Evolutionary conservation across 495 filamentous ascomycete species (phyloP).

Genomic region (Rhypophila decipiens): DNA sequence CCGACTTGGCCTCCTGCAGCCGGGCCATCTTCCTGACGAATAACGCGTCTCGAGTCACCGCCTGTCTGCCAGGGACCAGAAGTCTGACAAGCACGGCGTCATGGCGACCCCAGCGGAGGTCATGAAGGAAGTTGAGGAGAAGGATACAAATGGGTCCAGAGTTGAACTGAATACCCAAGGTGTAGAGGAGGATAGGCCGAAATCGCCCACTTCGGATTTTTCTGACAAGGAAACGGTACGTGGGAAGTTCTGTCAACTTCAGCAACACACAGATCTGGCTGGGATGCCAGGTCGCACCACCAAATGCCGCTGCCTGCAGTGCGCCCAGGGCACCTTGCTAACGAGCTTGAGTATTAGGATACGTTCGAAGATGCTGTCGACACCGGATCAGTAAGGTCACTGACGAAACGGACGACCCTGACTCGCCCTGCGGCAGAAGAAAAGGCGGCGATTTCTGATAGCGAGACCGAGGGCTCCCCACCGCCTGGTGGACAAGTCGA

Average conservation of each 20-base stretch:
- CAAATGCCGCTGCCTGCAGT: background rate
- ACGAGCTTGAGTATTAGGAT: conserved; percentile 43
- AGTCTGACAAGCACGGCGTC: no score
- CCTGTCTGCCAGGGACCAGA: no score
- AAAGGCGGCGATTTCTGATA: conserved; percentile 18
- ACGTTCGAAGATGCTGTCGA: conserved; percentile 74
- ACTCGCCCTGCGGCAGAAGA: conserved; percentile 21
- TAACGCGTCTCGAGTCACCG: no score
- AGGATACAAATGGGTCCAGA: no score
- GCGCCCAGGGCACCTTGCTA: background rate
- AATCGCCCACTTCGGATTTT: background rate
- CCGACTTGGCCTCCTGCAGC: no score
- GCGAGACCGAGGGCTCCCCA: conserved; percentile 29
- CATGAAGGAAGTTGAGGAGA: no score
- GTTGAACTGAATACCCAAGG: background rate
- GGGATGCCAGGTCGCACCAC: background rate
- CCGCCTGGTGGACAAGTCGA: conserved; percentile 8
- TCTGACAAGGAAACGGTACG: conserved; percentile 16
- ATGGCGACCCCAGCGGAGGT: no score
- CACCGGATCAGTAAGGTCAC: conserved; percentile 39
- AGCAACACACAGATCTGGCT: background rate
- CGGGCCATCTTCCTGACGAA: no score
- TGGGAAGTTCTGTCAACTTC: background rate
- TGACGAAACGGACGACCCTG: conserved; percentile 43
- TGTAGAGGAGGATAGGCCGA: background rate